Percentiles rank a stretch among this genome's conserved stretches.
These are phyloP conservation scores for Grigorovia yakushimaensis DNA, from an alignment of 805 yeast genomes.

Conservation along the genomic window DNA sequence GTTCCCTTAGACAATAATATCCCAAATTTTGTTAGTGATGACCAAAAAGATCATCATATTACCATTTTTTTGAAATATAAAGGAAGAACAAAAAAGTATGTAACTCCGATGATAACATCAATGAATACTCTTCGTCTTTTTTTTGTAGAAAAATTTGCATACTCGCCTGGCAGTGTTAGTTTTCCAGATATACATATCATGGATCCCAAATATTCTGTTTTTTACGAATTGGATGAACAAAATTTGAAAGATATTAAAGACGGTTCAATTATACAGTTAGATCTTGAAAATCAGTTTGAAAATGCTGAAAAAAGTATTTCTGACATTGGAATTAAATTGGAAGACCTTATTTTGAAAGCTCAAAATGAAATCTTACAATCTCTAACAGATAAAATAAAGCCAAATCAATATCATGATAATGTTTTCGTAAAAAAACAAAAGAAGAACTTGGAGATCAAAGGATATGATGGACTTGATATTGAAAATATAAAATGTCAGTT, in stretches of 20 bases:
- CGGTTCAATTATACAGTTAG: slow-evolving; percentile 52
- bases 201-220: slow-evolving; percentile 47
- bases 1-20: too few relatives aligned
- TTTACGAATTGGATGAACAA: slow-evolving; percentile 74
- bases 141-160: slow-evolving; percentile 82
- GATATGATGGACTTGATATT: slow-evolving; percentile 21
- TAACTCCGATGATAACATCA: slow-evolving; percentile 22
- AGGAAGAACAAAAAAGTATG: slow-evolving; percentile 46
- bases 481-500: slow-evolving; percentile 48
- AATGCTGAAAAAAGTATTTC: slow-evolving; percentile 2
- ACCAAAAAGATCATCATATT: not conserved
- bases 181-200: slow-evolving; percentile 75
- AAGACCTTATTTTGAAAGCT: slow-evolving; percentile 9
- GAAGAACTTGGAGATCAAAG: too few relatives aligned
- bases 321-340: slow-evolving; percentile 7
- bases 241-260: slow-evolving; percentile 46
- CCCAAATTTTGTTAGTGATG: not conserved
- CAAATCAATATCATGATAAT: not conserved
- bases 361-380: slow-evolving; percentile 9
- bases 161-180: slow-evolving; percentile 57
- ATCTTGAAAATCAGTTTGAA: slow-evolving; percentile 6
- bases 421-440: not conserved
- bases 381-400: slow-evolving; percentile 2
- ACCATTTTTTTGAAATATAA: slow-evolving; percentile 41
- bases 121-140: slow-evolving; percentile 47